Evolutionary conservation across 148 eudicot species (phyloP), one percentile per base, ranked within the genome.

Genomic region (Fagopyrum esculentum): DNA sequence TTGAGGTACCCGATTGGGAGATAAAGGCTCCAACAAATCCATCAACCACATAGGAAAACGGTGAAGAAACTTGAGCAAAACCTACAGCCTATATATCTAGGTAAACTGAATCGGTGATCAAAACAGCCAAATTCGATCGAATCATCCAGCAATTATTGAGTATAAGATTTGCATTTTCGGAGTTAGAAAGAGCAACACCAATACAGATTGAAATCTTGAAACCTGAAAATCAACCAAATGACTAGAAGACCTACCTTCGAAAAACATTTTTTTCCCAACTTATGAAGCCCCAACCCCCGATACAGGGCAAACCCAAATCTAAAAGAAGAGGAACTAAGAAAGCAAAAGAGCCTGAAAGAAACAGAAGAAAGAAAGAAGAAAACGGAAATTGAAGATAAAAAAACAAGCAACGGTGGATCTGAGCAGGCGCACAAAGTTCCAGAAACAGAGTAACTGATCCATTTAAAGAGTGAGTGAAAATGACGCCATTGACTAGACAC

Each of bases 331-430:
- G 35, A 29, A 63, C 9, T 3, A 0, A 40, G 6, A 12, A 40
- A 66, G 71, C 70, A 63, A 40, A 15, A 43, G 1, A 9, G 63
- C 17, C 35, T 17, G 5, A 46, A 46, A 43, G 12, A 26, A 10
- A 8, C 5, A 13, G 19, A 48, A 49, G 74, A 26, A 29, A 4
- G 12, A 22, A 2, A 16, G 43, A 26, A 63, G 30, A n/a, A 49
- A 72, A 48, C 57, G 22, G 74, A 46, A 72, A 66, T 45, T 13
- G 71, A 45, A 12, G 17, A 40, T 40, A 40, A 29, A 72, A 35
- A 45, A 72, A n/a, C 74, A 72, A 45, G 44, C 54, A 72, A 72
- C 8, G 59, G 74, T 72, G 74, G 74, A 72, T 72, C 74, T 72
- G 57, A 72, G 40, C 54, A 30, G n/a, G 6, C 44, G 74, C 74